Conservation (phyloP, 192 early-diverging fungal genomes). For the Neocallimastix lanati region DNA sequence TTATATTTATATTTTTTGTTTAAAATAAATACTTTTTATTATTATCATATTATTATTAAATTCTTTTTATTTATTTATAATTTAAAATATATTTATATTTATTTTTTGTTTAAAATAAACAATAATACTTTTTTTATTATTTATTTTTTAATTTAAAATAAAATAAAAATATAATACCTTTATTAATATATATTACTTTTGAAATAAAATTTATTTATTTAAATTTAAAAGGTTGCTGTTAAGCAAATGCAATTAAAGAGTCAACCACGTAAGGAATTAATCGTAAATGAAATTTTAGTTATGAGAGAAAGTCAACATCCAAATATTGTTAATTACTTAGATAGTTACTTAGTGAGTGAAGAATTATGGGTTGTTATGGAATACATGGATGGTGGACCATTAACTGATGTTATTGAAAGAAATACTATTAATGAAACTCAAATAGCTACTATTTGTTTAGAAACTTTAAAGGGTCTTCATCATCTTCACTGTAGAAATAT, state of each 20-base stretch:
- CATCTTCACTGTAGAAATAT: constrained; percentile 67
- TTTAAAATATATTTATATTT: no score
- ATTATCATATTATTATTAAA: no score
- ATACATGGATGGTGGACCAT: no score
- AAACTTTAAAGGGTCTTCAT: constrained; percentile 60
- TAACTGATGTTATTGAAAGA: constrained; percentile 89
- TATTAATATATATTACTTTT: no score
- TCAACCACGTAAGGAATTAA: constrained; percentile 77
- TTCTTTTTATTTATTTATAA: no score
- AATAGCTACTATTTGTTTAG: constrained; percentile 11
- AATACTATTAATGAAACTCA: constrained; percentile 42
- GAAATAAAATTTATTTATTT: no score
- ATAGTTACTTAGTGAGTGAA: constrained; percentile 68
- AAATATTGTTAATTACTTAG: constrained; percentile 90
- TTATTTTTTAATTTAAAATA: no score
- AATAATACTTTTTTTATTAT: no score
- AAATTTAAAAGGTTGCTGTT: constrained; percentile 72
- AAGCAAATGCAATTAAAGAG: constrained; percentile 79
- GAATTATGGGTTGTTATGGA: constrained; percentile 97
- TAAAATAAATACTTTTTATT: no score
- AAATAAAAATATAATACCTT: no score
- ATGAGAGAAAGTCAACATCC: constrained; percentile 91
- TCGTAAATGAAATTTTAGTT: constrained; percentile 81
- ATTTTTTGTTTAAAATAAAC: no score
- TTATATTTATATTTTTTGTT: no score